Evolutionary conservation across 148 eudicot species (phyloP).

Genomic region (Oxyria digyna): DNA sequence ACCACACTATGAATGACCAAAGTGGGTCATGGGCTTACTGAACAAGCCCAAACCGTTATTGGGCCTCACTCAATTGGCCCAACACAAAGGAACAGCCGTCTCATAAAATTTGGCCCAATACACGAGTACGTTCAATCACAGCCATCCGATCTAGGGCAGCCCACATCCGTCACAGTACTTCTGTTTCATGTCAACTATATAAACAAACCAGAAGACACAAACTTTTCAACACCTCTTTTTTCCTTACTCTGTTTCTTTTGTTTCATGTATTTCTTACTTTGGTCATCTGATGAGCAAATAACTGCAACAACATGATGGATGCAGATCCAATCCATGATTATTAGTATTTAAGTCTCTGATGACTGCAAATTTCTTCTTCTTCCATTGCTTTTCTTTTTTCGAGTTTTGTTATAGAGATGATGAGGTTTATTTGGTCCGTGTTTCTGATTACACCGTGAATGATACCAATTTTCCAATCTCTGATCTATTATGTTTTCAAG

Average conservation of each 20-base stretch:
- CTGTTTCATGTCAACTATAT: not conserved
- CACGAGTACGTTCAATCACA: not conserved
- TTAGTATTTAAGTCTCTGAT: not conserved
- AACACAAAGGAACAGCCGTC: not conserved
- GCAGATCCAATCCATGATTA: not conserved
- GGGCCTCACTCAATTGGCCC: not conserved
- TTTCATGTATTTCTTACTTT: not conserved
- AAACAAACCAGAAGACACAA: not conserved
- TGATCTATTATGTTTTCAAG: not conserved
- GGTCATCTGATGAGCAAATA: too few relatives aligned
- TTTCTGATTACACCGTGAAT: not conserved
- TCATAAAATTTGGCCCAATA: not conserved
- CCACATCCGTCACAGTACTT: not conserved
- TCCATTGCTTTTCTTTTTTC: too few relatives aligned
- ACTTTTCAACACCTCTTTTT: not conserved
- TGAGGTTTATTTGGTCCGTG: not conserved
- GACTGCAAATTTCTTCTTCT: not conserved
- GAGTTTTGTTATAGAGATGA: not conserved
- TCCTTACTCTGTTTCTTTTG: too few relatives aligned
- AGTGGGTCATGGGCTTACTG: too few relatives aligned
- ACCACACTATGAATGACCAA: too few relatives aligned
- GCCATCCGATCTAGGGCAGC: slow-evolving; percentile 3
- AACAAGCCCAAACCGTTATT: not conserved
- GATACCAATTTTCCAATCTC: not conserved
- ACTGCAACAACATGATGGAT: too few relatives aligned